Conservation (phyloP, 75 land plant genomes). For the Cunninghamia lanceolata region DNA sequence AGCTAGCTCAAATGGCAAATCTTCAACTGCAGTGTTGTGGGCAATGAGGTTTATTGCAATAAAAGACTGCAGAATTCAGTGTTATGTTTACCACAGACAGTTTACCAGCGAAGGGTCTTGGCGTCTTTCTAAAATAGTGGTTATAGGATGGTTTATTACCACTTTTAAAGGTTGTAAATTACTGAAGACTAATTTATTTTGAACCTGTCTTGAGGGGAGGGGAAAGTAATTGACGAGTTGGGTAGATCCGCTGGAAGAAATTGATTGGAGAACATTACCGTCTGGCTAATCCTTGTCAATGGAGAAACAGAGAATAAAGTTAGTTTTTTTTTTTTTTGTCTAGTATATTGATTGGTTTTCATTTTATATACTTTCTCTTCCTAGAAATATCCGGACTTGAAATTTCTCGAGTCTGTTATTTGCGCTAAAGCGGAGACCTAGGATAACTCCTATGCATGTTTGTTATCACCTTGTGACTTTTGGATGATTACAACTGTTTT, state of each 20-base stretch:
- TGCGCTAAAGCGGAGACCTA: not conserved
- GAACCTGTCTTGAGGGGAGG: not conserved
- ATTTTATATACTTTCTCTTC: no score
- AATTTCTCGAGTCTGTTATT: not conserved
- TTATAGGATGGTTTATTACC: not conserved
- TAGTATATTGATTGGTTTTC: no score
- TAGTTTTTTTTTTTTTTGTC: no score
- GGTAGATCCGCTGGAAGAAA: not conserved
- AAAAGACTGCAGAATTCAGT: not conserved
- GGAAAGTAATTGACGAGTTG: not conserved
- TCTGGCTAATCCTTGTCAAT: not conserved
- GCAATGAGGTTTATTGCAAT: not conserved
- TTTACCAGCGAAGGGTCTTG: not conserved
- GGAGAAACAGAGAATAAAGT: not conserved
- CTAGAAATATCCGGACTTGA: not conserved
- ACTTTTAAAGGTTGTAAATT: not conserved
- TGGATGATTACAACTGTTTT: not conserved
- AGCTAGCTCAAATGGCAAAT: not conserved
- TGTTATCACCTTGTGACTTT: not conserved
- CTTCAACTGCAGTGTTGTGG: not conserved
- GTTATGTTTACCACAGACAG: not conserved
- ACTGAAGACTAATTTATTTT: not conserved
- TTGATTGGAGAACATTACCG: not conserved
- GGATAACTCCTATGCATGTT: not conserved
- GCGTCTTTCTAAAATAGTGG: not conserved